A percentile compares a stretch with the other conserved stretches of the same genome.
Conservation (phyloP, 1,284 basidiomycete species). For the Mycosarcoma maydis region DNA sequence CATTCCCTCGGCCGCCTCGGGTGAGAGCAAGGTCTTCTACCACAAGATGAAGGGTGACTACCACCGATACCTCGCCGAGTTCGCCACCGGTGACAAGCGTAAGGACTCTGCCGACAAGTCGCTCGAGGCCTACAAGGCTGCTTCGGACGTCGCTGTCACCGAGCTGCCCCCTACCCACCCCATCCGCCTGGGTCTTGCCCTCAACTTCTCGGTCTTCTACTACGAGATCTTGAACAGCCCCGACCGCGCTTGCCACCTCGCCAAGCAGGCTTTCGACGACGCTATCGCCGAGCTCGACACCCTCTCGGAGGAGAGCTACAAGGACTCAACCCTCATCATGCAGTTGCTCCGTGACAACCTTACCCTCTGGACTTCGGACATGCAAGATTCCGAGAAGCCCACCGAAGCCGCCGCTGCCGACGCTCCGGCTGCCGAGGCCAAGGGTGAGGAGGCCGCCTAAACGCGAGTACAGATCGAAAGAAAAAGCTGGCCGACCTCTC, state of each 20-base stretch:
- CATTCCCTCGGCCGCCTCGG: constrained; percentile 95
- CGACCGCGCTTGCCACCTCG: constrained; percentile 98
- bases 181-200: constrained; percentile 96
- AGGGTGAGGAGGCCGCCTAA: constrained; percentile 66
- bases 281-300: constrained; percentile 99
- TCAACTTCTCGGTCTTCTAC: constrained; percentile 99
- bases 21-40: constrained; percentile 99
- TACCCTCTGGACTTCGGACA: constrained; percentile 94
- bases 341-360: constrained; percentile 98
- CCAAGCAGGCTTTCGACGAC: constrained; percentile 99
- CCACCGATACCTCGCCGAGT: constrained; percentile 99
- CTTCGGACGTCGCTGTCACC: constrained; percentile 95
- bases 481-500: constrained; percentile 25
- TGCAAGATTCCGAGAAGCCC: constrained; percentile 71
- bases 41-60: constrained; percentile 99
- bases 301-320: constrained; percentile 99
- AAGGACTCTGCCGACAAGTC: constrained; percentile 99
- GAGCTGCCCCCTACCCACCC: constrained; percentile 99
- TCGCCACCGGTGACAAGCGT: constrained; percentile 98
- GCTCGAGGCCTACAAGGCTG: constrained; percentile 98
- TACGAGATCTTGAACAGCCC: constrained; percentile 99
- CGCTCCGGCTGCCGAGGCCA: constrained; percentile 60
- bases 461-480: constrained; percentile 33
- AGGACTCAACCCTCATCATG: constrained; percentile 92
- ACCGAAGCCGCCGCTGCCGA: constrained; percentile 60